Evolutionary conservation across 306 rosid genomes (phyloP), one percentile per base, ranked within the genome.

Genomic region (Vachellia pachyceras): DNA sequence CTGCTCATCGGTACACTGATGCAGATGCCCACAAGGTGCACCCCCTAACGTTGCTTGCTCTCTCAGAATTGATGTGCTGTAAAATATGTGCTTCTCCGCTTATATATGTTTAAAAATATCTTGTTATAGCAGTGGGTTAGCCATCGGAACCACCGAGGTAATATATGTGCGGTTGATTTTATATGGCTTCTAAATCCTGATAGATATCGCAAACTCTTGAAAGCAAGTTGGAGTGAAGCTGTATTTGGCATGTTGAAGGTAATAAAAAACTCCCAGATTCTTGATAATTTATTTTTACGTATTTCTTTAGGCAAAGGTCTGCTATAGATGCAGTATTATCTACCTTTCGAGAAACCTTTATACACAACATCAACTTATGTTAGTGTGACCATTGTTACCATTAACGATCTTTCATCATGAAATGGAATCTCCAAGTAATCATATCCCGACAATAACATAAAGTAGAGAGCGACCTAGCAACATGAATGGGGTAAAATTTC

Each of bases 81-180:
- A 42, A 20, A 55, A 18, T 69, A 64, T 40, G 14, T 76, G 76
- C 25, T 12, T 20, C 20, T 20, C 39, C 55, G 72, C 70, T 72
- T 67, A 79, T 47, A 36, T 75, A 49, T 82, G 37, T 49, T 79
- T 66, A 15, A 69, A 25, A 10, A 55, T 55, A 1, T 60, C 17
- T 61, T 83, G 57, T 44, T 73, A 33, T 77, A 75, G 72, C 84
- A 94, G 97, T 94, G 98, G 98, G 87, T 94, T 71, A 94, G 98
- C 88, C 98, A 94, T 73, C 90, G 90, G 45, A 94, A 94, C 82
- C 98, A 94, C 87, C 85, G 84, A 13, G 98, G 98, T 78, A 91
- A 92, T 79, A 86, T 90, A 50, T 94, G 98, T 73, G 98, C 91
- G 65, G 97, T 94, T 84, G 98, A 94, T 84, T 92, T 92, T 77